Conservation (phyloP, 2,329 filamentous ascomycete species). For the Ophiostoma australiae region DNA sequence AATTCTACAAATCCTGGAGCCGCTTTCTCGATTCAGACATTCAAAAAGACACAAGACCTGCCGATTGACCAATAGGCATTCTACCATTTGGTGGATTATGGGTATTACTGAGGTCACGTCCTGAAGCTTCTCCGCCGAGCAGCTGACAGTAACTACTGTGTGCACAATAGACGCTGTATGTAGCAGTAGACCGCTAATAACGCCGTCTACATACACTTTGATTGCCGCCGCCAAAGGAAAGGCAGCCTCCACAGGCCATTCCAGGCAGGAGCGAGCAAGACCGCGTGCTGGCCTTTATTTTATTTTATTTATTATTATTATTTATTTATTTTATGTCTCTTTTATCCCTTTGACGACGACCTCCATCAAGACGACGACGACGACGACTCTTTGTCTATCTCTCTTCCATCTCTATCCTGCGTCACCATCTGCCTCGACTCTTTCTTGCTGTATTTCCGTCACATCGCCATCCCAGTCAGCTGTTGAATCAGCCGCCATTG, state of each 20-base stretch:
- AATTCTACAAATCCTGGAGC: constrained; percentile 14
- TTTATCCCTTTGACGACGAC: constrained; percentile 14
- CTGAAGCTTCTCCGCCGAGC: neutral
- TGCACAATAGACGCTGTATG: neutral
- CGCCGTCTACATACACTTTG: neutral
- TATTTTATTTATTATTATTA: neutral
- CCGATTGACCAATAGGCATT: constrained; percentile 18
- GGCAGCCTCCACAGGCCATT: neutral
- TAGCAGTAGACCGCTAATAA: neutral
- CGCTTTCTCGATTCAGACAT: constrained; percentile 3
- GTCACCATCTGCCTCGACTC: neutral
- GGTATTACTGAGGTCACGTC: neutral
- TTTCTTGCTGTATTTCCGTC: neutral
- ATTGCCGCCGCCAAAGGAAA: neutral
- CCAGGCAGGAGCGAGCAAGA: constrained; percentile 3
- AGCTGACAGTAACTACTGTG: neutral
- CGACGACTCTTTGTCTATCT: neutral
- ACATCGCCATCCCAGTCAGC: constrained; percentile 4
- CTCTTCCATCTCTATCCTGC: neutral
- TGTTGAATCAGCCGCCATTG: neutral
- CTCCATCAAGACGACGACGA: neutral
- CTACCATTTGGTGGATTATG: constrained; percentile 7
- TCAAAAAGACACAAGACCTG: neutral
- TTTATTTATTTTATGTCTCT: neutral
- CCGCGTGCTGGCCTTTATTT: neutral